Conservation (phyloP, 1,284 basidiomycete genomes). For the Mrakiaceae sp. region DNA sequence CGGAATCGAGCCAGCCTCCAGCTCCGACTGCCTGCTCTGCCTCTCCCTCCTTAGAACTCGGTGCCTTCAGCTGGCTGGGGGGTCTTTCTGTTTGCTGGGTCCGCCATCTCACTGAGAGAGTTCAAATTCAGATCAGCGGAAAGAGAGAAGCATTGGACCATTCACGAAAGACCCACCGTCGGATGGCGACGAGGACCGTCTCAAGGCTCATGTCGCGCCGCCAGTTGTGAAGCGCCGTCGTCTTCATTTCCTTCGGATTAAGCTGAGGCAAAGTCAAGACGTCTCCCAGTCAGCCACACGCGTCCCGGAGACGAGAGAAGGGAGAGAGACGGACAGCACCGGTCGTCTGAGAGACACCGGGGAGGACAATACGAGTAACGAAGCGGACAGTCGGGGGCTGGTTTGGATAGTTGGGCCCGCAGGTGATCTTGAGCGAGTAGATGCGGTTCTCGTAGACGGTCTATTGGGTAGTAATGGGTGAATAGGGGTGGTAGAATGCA, state of each 20-base stretch:
- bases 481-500: background rate
- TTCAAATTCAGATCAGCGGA: background rate
- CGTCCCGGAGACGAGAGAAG: background rate
- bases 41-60: constrained; percentile 2
- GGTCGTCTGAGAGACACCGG: constrained; percentile 66
- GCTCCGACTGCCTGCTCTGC: too few relatives aligned
- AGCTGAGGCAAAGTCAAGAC: constrained; percentile 38
- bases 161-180: constrained; percentile 51
- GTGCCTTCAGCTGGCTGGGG: constrained; percentile 83
- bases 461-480: constrained; percentile 47
- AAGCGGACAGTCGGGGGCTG: constrained; percentile 68
- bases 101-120: constrained; percentile 74
- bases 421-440: constrained; percentile 86
- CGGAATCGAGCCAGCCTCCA: background rate
- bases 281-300: background rate
- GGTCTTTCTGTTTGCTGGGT: constrained; percentile 80
- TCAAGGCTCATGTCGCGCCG: constrained; percentile 65
- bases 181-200: constrained; percentile 77
- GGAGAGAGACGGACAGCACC: constrained; percentile 43
- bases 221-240: constrained; percentile 59
- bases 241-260: constrained; percentile 50
- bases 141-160: background rate
- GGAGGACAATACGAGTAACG: constrained; percentile 84
- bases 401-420: constrained; percentile 75
- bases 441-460: constrained; percentile 98